Evolutionary conservation across 2,329 filamentous ascomycete genomes (phyloP).

Genomic region (Aspergillus arachidicola): DNA sequence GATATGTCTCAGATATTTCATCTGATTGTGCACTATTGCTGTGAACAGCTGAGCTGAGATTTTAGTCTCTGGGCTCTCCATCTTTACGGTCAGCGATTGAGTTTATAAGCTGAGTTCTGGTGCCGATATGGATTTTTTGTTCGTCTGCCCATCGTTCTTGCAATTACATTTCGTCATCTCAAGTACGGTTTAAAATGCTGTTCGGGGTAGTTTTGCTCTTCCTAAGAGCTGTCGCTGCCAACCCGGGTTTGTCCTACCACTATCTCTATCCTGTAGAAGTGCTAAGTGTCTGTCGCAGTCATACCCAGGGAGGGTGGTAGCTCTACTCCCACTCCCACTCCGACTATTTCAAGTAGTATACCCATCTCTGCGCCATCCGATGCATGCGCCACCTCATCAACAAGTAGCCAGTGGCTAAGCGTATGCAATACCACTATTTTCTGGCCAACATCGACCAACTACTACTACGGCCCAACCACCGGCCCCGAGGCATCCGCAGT

Average conservation of each 20-base stretch:
- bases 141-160: neutral
- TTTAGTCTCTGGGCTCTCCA: neutral
- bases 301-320: neutral
- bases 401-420: conserved; percentile 36
- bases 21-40: neutral
- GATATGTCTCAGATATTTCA: neutral
- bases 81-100: neutral
- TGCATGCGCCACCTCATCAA: neutral
- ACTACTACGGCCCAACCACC: conserved; percentile 27
- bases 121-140: too few species aligned
- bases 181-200: neutral
- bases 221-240: neutral
- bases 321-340: neutral
- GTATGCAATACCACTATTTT: conserved; percentile 23
- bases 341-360: neutral
- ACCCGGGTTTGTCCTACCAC: neutral
- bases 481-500: conserved; percentile 23
- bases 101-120: neutral
- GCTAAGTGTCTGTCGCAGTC: neutral
- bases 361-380: neutral
- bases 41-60: neutral
- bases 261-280: accelerated
- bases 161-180: neutral
- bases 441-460: conserved; percentile 29
- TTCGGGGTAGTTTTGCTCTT: neutral